A percentile compares a stretch with the other conserved stretches of the same genome.
phyloP scores from a whole-genome alignment of 2,329 filamentous ascomycete species.

The Clarireedia hainanense region DNA sequence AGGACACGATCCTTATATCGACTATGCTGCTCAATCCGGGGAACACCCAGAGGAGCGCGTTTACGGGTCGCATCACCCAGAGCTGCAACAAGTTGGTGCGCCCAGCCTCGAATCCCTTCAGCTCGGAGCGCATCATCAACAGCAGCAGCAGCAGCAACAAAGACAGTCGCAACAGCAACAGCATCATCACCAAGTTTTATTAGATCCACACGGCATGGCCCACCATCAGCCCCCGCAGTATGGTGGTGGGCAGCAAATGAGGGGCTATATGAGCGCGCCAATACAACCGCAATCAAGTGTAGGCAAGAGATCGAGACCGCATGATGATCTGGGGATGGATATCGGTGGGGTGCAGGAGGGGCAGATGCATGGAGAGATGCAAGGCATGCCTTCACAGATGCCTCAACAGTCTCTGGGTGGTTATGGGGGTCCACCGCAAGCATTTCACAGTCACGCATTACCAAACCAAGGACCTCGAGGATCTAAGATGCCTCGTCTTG shows the following conservation, averaged over 20 bases:
- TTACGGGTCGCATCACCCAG: slow-evolving; percentile 44
- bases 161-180: slow-evolving; percentile 45
- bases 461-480: slow-evolving; percentile 61
- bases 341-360: slow-evolving; percentile 40
- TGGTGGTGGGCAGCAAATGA: slow-evolving; percentile 43
- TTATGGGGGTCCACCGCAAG: slow-evolving; percentile 31
- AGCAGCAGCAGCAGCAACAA: slow-evolving; percentile 47
- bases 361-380: slow-evolving; percentile 31
- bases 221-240: slow-evolving; percentile 38
- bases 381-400: slow-evolving; percentile 45
- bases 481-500: slow-evolving; percentile 57
- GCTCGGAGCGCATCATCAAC: slow-evolving; percentile 41
- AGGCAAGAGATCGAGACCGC: slow-evolving; percentile 42
- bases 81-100: slow-evolving; percentile 26
- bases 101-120: slow-evolving; percentile 26
- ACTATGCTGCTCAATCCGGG: slow-evolving; percentile 62
- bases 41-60: slow-evolving; percentile 55
- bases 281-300: slow-evolving; percentile 27
- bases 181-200: slow-evolving; percentile 43
- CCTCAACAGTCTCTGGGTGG: slow-evolving; percentile 47
- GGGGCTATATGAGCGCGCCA: slow-evolving; percentile 35
- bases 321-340: slow-evolving; percentile 45
- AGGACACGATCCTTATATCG: slow-evolving; percentile 54
- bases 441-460: slow-evolving; percentile 67
- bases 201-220: slow-evolving; percentile 48